Evolutionary conservation across 192 early-diverging fungal species (phyloP), one percentile per base, ranked within the genome.

Genomic region (Entomortierella chlamydospora): DNA sequence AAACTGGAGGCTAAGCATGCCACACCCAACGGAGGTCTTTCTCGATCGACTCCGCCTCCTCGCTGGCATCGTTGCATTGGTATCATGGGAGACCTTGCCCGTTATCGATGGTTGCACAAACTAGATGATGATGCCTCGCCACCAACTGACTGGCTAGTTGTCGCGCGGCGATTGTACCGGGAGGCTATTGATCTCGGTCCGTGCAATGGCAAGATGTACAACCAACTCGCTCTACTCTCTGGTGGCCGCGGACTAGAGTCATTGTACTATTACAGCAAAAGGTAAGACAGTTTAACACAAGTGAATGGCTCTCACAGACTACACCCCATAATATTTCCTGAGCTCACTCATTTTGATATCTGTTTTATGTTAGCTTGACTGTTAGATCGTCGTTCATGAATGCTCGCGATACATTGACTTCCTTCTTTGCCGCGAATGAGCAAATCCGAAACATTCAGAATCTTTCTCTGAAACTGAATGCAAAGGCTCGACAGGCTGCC

Each of bases 51-150:
- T 9, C 70, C 65, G 22, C 63, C 63, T 15, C 81, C 70, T 20
- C 83, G 82, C 53, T 89, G 88, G 88, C 82, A 82, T 49, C 81
- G 73, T 1, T 86, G 85, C 68, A 64, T 89, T 6, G 64, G 73
- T 50, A 74, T 73, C 54, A 64, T 85, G 39, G 86, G 85, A 28
- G 88, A 89, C 53, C 57, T 89, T 56, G 83, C 86, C 20, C 52
- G 88, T 29, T 89, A 89, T 53, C 82, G 82, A 31, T 89, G 83
- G 81, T 57, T 67, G 18, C 81, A 85, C 73, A 57, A 79, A 13
- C 43, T 82, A 45, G 70, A 79, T 11, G 72, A 61, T n/a, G 37
- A 61, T 23, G 23, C 51, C 1, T 30, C 49, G 28, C 47, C 66
- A 7, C 34, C 55, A 18, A 54, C 56, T 9, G 57, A 62, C 53